phyloP scores from a whole-genome alignment of 345 rosid species.

The Euclidium syriacum region DNA sequence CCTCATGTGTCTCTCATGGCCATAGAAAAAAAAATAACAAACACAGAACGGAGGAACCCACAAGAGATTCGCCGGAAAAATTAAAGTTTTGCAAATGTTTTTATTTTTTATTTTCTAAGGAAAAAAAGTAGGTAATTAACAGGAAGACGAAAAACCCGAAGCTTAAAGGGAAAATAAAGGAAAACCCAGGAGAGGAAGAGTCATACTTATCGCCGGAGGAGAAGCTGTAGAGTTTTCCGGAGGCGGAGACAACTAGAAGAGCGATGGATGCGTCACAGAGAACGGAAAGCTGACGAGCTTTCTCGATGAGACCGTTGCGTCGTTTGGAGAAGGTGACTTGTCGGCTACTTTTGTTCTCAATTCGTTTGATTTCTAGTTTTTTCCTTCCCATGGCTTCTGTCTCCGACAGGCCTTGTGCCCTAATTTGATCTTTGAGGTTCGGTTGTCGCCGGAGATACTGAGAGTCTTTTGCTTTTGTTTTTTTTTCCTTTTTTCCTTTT shows the following conservation, averaged over 20 bases:
- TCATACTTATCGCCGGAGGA: conserved; percentile 30
- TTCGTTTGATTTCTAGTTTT: conserved; percentile 63
- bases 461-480: neutral
- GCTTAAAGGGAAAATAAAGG: neutral
- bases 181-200: neutral
- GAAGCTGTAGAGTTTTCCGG: conserved; percentile 31
- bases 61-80: conserved; percentile 4
- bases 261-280: conserved; percentile 57
- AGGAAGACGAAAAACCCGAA: neutral
- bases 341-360: conserved; percentile 66
- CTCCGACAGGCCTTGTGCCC: conserved; percentile 21
- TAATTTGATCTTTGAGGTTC: conserved; percentile 22
- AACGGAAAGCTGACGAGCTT: conserved; percentile 67
- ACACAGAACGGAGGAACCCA: neutral
- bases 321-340: conserved; percentile 79
- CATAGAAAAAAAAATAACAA: neutral
- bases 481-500: neutral
- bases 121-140: neutral
- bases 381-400: conserved; percentile 43
- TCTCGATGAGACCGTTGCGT: conserved; percentile 56
- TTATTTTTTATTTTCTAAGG: neutral
- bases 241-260: conserved; percentile 29
- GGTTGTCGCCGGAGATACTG: conserved; percentile 24
- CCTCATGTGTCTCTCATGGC: conserved; percentile 4
- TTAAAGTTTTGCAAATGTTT: neutral